A percentile compares a stretch with the other conserved stretches of the same genome.
These are phyloP conservation scores for Elaeagnus macrophylla DNA, from an alignment of 306 rosid genomes.

Conservation along the genomic window DNA sequence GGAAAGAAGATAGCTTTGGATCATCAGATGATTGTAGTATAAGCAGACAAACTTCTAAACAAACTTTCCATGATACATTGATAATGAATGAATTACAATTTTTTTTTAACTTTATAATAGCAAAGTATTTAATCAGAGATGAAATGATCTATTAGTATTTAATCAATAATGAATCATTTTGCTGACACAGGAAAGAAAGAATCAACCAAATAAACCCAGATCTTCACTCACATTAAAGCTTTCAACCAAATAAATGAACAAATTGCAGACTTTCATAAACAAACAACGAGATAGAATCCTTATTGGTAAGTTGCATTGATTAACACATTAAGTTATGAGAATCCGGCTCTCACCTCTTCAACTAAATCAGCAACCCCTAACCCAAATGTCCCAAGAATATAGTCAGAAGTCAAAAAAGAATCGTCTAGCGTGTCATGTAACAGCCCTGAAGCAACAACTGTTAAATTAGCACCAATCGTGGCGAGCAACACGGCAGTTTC, in stretches of 20 bases:
- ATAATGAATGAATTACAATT: no score
- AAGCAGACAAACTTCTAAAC: not conserved
- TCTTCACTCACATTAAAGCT: no score
- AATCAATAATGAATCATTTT: not conserved
- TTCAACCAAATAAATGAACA: not conserved
- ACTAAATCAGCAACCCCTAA: constrained; percentile 85
- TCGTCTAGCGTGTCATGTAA: constrained; percentile 93
- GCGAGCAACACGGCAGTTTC: constrained; percentile 93
- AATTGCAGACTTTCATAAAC: not conserved
- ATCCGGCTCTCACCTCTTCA: constrained; percentile 59
- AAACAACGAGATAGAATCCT: not conserved
- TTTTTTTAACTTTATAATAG: no score
- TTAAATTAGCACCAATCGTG: constrained; percentile 76
- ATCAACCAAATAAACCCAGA: no score
- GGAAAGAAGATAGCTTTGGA: not conserved
- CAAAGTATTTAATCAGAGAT: no score
- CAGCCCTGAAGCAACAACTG: constrained; percentile 96
- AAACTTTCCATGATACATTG: not conserved
- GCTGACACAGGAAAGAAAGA: no score
- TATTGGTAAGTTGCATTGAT: not conserved
- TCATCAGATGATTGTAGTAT: no score
- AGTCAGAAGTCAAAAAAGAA: constrained; percentile 59
- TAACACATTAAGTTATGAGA: not conserved
- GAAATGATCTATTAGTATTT: not conserved
- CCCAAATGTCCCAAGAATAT: constrained; percentile 57